Evolutionary conservation across 306 rosid species (phyloP).

Genomic region (Acacia acuminata): DNA sequence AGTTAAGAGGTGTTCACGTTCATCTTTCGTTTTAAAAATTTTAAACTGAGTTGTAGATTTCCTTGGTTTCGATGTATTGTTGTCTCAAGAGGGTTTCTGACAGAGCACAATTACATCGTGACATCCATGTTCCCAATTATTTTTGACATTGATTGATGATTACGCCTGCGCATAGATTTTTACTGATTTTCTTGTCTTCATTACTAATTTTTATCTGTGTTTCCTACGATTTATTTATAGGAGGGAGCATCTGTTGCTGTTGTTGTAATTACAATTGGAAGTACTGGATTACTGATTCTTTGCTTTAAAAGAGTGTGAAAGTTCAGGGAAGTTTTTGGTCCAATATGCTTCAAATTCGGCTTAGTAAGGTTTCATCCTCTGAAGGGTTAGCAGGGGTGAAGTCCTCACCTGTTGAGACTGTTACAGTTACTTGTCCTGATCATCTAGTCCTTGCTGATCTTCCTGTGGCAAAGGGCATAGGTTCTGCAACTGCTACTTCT

Average conservation of each 20-base stretch:
- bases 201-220: not conserved
- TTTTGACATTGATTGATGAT: not conserved
- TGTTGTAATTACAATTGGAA: not conserved
- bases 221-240: not conserved
- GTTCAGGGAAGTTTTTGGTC: constrained; percentile 9
- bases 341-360: constrained; percentile 75
- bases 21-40: not conserved
- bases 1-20: not conserved
- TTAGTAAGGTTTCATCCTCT: constrained; percentile 41
- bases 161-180: not conserved
- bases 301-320: constrained; percentile 4
- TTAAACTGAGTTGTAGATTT: not conserved
- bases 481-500: constrained; percentile 54
- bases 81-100: not conserved
- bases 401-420: constrained; percentile 48
- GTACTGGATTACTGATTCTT: not conserved
- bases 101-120: not conserved
- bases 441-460: constrained; percentile 78
- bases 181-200: not conserved
- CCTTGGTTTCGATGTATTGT: too few species aligned
- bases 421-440: constrained; percentile 77
- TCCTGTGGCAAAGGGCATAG: constrained; percentile 77
- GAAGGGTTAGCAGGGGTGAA: constrained; percentile 50
- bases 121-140: not conserved
- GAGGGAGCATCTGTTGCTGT: not conserved